These are phyloP conservation scores for Boechera stricta DNA, from an alignment of 345 rosid genomes.

Conservation along the genomic window DNA sequence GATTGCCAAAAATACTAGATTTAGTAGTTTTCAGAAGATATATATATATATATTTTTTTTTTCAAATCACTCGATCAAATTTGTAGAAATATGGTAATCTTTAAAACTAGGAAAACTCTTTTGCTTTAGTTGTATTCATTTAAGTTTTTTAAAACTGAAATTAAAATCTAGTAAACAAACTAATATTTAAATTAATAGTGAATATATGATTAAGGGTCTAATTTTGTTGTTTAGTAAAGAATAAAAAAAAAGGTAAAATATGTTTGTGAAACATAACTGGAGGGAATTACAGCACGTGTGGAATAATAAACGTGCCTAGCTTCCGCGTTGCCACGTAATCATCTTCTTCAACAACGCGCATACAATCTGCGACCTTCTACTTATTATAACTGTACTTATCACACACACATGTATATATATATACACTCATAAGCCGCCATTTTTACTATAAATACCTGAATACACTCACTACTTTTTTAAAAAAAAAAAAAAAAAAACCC, in stretches of 20 bases:
- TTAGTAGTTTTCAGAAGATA: background rate
- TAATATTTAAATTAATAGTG: background rate
- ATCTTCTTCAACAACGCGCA: slow-evolving; percentile 43
- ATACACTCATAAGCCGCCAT: slow-evolving; percentile 38
- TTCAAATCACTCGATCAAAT: background rate
- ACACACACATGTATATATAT: slow-evolving; percentile 35
- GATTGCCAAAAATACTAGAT: background rate
- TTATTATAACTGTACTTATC: slow-evolving; percentile 15
- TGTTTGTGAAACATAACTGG: slow-evolving; percentile 1
- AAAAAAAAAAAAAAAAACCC: background rate
- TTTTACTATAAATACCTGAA: slow-evolving; percentile 32
- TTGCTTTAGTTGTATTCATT: background rate
- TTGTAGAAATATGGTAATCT: background rate
- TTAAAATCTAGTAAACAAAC: no score
- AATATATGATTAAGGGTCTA: background rate
- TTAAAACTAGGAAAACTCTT: no score
- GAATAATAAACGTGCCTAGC: slow-evolving; percentile 13
- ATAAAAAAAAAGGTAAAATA: background rate
- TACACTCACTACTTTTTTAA: background rate
- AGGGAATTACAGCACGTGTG: slow-evolving; percentile 34
- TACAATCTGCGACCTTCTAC: slow-evolving; percentile 34
- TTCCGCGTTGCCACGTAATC: slow-evolving; percentile 46
- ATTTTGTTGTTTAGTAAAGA: background rate
- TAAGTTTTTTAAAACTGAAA: background rate
- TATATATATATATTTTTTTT: background rate